Evolutionary conservation across 2,329 filamentous ascomycete genomes (phyloP), one percentile per base, ranked within the genome.

Genomic region (Macroventuria anomochaeta): DNA sequence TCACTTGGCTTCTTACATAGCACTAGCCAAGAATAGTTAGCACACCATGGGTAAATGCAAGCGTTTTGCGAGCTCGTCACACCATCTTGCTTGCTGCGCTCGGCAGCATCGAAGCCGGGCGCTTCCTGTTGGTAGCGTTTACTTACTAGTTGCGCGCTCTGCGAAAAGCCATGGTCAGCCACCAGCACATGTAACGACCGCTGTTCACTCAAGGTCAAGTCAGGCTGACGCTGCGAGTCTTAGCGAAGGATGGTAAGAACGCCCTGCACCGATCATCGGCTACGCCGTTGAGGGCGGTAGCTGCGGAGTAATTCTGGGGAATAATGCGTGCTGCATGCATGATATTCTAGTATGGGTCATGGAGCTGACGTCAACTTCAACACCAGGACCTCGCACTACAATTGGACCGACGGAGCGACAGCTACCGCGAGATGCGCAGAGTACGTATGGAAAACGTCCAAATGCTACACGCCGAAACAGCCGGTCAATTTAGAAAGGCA

Each of bases 1-100:
- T 36, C 38, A 23, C 46, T 50, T 50, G 38, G 46, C 38, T 34
- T 37, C 38, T 36, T 42, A 49, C 46, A 42, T 23, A 42, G 31
- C 2, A 7, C 38, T 42, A 42, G 21, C 29, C 13, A 8, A n/a
- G 18, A 2, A 11, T 7, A 23, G 38, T 41, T 50, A 29, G 46
- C 12, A 7, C 18, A 3, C 6, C 10, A 6, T 13, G 17, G 34
- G 34, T 18, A 28, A 43, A 43, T 40, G 36, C 28, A 28, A 40
- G 18, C 36, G 33, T 39, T 5, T 40, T 26, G 36, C 36, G 28
- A 18, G 36, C 12, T 11, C 10, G 34, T 40, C 44, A 47, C 44
- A 40, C 28, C 43, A 33, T 31, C 25, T 39, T 39, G 43, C 28
- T 33, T 43, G 8, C 18, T 12, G 7, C 11, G 25, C 33, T 47